Evolutionary conservation across 2,329 filamentous ascomycete genomes (phyloP), one percentile per base, ranked within the genome.

Genomic region (Byssothecium circinans): DNA sequence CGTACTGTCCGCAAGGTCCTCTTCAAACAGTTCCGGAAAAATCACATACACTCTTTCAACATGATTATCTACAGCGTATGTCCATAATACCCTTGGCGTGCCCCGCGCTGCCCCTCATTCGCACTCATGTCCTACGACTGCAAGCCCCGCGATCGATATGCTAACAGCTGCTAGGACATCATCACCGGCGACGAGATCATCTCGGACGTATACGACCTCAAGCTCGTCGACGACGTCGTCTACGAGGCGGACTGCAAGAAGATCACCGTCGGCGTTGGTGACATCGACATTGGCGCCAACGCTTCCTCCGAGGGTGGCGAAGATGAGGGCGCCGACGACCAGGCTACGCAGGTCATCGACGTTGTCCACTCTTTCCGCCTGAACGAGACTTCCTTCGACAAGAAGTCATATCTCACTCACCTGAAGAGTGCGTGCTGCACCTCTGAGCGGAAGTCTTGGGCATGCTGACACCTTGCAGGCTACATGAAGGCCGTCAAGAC

Each of bases 401-500:
- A 96, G 87, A 92, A 95, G 78, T 74, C 76, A 52, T 97, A 90
- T 78, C 82, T 90, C 56, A 58, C 73, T 53, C 88, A 96, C 78
- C 83, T 97, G 57, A 97, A 96, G 84, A 78, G 90, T 94, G 79
- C 40, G 64, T 14, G 25, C 14, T 52, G 19, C 36, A 4, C 36
- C 7, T 23, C 3, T 5, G 17, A 25, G 8, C 35, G 18, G 17
- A 20, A 37, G 29, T 32, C 4, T n/a, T 32, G 14, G 12, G 15
- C 23, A 38, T 22, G 29, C 49, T 56, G 43, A 63, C 37, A 23
- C 43, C 19, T 4, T 19, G 8, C 45, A 91, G 89, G 76, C 63
- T 99, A 96, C 84, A 87, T 97, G 84, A 96, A 96, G 87, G 78
- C 82, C 60, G 81, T 96, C 75, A 91, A 92, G 79, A 74, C 95